Base-by-base conservation (phyloP, 1,139 yeast genomes). In the Pichia sp. region DNA sequence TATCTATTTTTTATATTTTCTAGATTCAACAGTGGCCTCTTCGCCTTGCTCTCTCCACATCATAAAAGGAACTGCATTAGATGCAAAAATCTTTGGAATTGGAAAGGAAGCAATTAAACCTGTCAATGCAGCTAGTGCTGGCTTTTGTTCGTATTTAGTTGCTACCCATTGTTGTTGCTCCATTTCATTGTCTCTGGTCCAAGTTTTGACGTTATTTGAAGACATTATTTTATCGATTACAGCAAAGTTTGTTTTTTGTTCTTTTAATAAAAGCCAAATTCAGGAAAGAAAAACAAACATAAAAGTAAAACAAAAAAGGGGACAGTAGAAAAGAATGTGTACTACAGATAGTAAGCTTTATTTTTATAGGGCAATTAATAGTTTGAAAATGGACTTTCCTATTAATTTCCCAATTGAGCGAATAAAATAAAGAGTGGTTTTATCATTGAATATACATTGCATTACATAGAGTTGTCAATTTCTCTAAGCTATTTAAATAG, bases 91-190 rank as follows among this genome's bases (percentile, higher is more conserved):
- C 61, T 79, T 77, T 47, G 75, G 73, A 25, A 75, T 71, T 11
- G 85, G 84, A 59, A 77, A 72, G n/a, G 83, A 76, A 15, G 82
- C 76, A 36, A 79, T 63, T 57, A 80, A 67, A 8, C 84, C 82
- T 48, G 77, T 77, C 46, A 79, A 59, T 6, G 85, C 84, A 22
- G 80, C 77, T 42, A 80, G 64, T 4, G 82, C 82, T 1, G 85
- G 84, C 53, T 70, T 70, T 44, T 75, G 71, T 45, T 79, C 70
- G 53, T 78, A 54, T 50, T 60, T 65, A 39, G 54, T 47, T 26
- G 76, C 76, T 44, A 72, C 67, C 62, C 67, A 70, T 26, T 68
- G 66, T 61, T 72, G 76, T 45, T 71, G 73, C 50, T 73, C 74
- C 57, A 70, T 66, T 59, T 72, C 75, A 15, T 50, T 55, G 26